Evolutionary conservation across 495 filamentous ascomycete genomes (phyloP).

Genomic region (Aspergillus ostianus): DNA sequence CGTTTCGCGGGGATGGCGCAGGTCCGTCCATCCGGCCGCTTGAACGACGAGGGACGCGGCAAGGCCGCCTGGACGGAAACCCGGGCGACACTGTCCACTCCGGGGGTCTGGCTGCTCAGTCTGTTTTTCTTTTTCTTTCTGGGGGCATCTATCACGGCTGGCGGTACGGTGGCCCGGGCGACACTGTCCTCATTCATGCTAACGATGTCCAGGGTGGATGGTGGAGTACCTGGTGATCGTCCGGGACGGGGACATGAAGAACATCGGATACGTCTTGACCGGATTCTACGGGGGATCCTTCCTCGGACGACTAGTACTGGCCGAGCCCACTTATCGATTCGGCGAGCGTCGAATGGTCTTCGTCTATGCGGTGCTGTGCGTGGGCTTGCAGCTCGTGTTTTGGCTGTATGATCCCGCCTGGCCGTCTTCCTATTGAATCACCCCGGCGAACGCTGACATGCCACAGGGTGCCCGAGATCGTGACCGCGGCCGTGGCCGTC

Average conservation of each 20-base stretch:
- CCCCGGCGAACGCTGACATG: background rate
- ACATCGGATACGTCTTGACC: constrained; percentile 33
- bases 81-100: constrained; percentile 21
- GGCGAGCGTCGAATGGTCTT: constrained; percentile 35
- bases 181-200: background rate
- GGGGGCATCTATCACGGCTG: constrained; percentile 28
- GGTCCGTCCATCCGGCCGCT: background rate
- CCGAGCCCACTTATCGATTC: constrained; percentile 31
- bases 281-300: constrained; percentile 32
- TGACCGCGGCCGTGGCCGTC: constrained; percentile 33
- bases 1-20: constrained; percentile 3
- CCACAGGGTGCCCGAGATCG: constrained; percentile 30
- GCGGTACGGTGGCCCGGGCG: constrained; percentile 14
- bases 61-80: constrained; percentile 17
- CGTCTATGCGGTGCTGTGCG: constrained; percentile 29
- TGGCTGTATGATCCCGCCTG: constrained; percentile 27
- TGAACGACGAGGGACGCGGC: background rate
- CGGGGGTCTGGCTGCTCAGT: constrained; percentile 31
- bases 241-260: constrained; percentile 28
- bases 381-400: constrained; percentile 32
- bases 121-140: constrained; percentile 37
- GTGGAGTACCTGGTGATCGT: constrained; percentile 34
- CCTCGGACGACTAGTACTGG: constrained; percentile 27
- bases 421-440: background rate
- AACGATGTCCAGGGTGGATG: constrained; percentile 22